A percentile compares a stretch with the other conserved stretches of the same genome.
phyloP scores from a whole-genome alignment of 2,329 filamentous ascomycete genomes.

The Xylariaceae sp. region DNA sequence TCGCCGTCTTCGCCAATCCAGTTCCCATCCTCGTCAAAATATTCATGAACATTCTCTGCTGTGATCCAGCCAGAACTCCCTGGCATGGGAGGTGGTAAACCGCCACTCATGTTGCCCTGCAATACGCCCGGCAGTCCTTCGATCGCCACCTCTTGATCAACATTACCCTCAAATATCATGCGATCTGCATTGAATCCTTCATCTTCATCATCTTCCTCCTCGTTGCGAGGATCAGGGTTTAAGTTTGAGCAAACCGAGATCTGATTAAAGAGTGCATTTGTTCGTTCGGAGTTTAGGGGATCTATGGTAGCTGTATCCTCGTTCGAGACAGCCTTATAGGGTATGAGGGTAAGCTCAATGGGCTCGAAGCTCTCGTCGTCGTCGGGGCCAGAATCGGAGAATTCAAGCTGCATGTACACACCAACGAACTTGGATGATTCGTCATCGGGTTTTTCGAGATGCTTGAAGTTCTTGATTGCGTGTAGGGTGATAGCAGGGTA shows the following conservation, averaged over 20 bases:
- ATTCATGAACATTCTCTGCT: slow-evolving; percentile 86
- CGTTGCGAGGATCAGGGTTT: slow-evolving; percentile 71
- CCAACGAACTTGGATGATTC: slow-evolving; percentile 49
- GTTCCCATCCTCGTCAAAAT: slow-evolving; percentile 80
- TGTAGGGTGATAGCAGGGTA: slow-evolving; percentile 79
- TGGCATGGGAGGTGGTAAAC: slow-evolving; percentile 70
- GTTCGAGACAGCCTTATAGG: slow-evolving; percentile 44
- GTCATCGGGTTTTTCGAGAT: slow-evolving; percentile 45
- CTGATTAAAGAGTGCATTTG: slow-evolving; percentile 67
- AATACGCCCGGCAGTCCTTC: slow-evolving; percentile 64
- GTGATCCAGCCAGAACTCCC: slow-evolving; percentile 87
- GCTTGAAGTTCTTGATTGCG: slow-evolving; percentile 67
- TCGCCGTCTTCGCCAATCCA: slow-evolving; percentile 62
- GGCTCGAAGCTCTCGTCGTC: slow-evolving; percentile 69
- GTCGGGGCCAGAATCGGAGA: slow-evolving; percentile 64
- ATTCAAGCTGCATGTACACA: slow-evolving; percentile 72
- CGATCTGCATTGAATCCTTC: slow-evolving; percentile 50
- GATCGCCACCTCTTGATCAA: slow-evolving; percentile 54
- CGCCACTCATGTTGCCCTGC: slow-evolving; percentile 53
- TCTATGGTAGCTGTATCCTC: slow-evolving; percentile 36
- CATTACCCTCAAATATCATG: slow-evolving; percentile 61
- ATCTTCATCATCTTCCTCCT: slow-evolving; percentile 61
- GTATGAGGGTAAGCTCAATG: slow-evolving; percentile 71
- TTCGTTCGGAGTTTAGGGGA: slow-evolving; percentile 39
- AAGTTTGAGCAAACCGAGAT: slow-evolving; percentile 77